Percentiles rank a stretch among this genome's conserved stretches.
phyloP scores from a whole-genome alignment of 352 stramenopile genomes.

The Globisporangium echinulatum region DNA sequence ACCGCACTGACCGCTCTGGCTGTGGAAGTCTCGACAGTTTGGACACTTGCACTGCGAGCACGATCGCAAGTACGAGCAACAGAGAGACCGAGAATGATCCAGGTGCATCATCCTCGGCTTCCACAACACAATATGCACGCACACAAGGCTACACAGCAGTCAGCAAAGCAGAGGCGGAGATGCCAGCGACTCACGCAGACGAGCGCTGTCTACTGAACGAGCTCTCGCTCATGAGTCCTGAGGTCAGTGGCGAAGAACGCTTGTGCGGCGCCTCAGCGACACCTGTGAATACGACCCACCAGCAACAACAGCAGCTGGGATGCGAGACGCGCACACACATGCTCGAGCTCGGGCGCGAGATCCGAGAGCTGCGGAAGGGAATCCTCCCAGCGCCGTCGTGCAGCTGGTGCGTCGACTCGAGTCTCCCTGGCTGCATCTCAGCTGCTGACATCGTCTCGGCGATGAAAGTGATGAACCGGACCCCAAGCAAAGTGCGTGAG shows the following conservation, averaged over 20 bases:
- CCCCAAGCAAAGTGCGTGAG: slow-evolving; percentile 21
- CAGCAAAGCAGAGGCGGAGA: too few relatives aligned
- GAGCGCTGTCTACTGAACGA: too few relatives aligned
- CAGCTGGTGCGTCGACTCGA: slow-evolving; percentile 5
- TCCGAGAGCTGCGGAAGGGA: slow-evolving; percentile 41
- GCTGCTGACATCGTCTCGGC: slow-evolving; percentile 36
- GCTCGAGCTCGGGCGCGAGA: slow-evolving; percentile 25
- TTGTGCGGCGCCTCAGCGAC: too few relatives aligned
- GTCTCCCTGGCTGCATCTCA: slow-evolving; percentile 28
- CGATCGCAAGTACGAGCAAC: not conserved
- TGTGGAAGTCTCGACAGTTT: not conserved
- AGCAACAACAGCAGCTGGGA: not conserved
- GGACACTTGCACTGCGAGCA: slow-evolving; percentile 1
- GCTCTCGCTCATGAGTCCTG: too few relatives aligned
- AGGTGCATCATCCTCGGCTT: not conserved
- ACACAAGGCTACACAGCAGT: not conserved
- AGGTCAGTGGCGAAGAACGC: too few relatives aligned
- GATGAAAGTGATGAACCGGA: slow-evolving; percentile 30
- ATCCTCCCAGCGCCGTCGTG: slow-evolving; percentile 19
- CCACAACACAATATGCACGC: not conserved
- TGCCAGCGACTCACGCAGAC: too few relatives aligned
- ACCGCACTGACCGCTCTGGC: slow-evolving; percentile 3
- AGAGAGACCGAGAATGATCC: not conserved
- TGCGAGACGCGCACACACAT: slow-evolving; percentile 1
- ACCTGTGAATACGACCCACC: not conserved